These are phyloP conservation scores for Fomitopsis palustris DNA, from an alignment of 1,284 basidiomycete genomes.

Conservation along the genomic window DNA sequence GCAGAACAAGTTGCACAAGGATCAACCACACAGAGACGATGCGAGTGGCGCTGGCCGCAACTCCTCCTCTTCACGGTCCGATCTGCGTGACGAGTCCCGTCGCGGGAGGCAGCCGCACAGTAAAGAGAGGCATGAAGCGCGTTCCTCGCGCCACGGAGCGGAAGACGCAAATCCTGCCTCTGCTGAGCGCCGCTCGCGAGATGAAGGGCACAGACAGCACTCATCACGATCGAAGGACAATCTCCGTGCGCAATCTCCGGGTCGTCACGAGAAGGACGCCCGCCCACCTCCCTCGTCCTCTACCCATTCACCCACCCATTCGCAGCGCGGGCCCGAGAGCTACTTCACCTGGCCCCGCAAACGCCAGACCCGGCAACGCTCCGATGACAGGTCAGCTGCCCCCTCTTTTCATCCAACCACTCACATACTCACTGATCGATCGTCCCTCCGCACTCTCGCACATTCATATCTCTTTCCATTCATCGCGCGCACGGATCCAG, in stretches of 20 bases:
- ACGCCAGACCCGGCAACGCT: slow-evolving; percentile 4
- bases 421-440: slow-evolving; percentile 7
- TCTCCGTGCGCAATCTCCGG: slow-evolving; percentile 2
- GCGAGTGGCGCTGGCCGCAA: background rate
- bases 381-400: slow-evolving; percentile 9
- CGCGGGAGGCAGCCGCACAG: background rate
- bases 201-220: background rate
- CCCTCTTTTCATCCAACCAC: background rate
- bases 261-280: background rate
- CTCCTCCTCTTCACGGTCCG: background rate
- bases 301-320: background rate
- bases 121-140: background rate
- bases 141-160: background rate
- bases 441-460: no score
- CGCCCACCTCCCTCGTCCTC: background rate
- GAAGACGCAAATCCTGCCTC: background rate
- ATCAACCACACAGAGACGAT: background rate
- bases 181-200: background rate
- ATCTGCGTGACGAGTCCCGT: background rate
- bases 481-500: background rate
- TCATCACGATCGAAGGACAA: slow-evolving; percentile 1
- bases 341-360: slow-evolving; percentile 4
- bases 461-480: background rate
- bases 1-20: background rate
- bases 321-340: background rate